Conservation (phyloP, 2,329 filamentous ascomycete species). For the Ceratocystiopsis sp. region DNA sequence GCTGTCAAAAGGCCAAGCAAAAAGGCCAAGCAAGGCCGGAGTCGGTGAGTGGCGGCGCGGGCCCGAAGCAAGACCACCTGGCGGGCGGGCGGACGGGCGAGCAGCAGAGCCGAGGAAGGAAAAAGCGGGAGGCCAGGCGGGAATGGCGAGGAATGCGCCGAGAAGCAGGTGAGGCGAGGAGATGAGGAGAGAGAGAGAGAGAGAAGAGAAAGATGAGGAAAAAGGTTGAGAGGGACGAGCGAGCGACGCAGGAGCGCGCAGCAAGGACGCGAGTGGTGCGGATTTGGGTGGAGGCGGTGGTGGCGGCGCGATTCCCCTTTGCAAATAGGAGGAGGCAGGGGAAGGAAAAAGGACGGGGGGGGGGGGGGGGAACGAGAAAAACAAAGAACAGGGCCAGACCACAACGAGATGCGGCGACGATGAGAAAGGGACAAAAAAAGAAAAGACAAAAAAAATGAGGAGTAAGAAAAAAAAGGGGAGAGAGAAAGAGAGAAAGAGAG, state of each 20-base stretch:
- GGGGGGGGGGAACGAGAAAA: background rate
- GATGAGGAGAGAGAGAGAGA: background rate
- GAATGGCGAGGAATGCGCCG: too few relatives aligned
- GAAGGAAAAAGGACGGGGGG: background rate
- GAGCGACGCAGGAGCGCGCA: background rate
- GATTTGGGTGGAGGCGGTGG: too few relatives aligned
- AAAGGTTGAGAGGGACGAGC: background rate
- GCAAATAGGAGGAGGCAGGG: background rate
- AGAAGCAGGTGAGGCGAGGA: background rate
- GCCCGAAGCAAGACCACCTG: too few relatives aligned
- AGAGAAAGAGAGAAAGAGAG: background rate
- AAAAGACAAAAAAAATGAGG: constrained; percentile 1
- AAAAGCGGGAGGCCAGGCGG: too few relatives aligned
- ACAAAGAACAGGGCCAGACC: too few relatives aligned
- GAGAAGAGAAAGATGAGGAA: background rate
- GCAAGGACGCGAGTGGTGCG: too few relatives aligned
- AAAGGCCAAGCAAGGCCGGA: too few relatives aligned
- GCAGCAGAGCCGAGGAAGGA: too few relatives aligned
- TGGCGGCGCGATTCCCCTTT: too few relatives aligned
- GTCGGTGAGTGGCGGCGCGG: too few relatives aligned
- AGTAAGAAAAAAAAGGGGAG: constrained; percentile 5
- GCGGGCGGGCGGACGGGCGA: too few relatives aligned
- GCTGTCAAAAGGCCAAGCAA: too few relatives aligned
- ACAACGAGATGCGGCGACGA: background rate
- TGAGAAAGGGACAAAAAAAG: background rate